Percentiles rank a stretch among this genome's conserved stretches.
Evolutionary conservation across 768 basidiomycete genomes (phyloP).

Genomic region (Phanerochaete carnosa): DNA sequence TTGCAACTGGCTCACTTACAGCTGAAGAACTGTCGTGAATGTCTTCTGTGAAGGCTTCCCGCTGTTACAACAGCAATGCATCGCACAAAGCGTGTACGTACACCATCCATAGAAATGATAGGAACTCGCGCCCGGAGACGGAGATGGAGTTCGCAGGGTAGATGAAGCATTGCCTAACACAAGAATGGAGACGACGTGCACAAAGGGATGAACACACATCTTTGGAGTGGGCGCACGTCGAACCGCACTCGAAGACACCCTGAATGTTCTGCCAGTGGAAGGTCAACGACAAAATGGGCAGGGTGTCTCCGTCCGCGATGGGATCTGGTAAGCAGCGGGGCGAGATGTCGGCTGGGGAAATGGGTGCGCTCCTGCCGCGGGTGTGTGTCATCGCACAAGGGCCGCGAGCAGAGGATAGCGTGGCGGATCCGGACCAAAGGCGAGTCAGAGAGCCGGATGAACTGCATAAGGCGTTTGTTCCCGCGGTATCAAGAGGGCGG

Average conservation of each 20-base stretch:
- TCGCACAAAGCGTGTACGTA: background rate
- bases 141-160: background rate
- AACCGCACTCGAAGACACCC: constrained; percentile 1
- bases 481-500: background rate
- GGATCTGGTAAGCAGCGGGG: background rate
- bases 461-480: background rate
- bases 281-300: background rate
- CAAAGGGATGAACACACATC: background rate
- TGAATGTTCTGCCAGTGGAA: background rate
- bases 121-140: background rate
- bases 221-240: background rate
- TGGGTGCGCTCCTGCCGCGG: background rate
- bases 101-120: background rate
- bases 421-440: background rate
- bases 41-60: background rate
- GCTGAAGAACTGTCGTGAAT: background rate
- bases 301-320: background rate
- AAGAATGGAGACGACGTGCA: background rate
- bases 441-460: background rate
- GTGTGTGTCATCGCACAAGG: background rate
- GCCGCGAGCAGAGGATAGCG: background rate
- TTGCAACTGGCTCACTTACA: background rate
- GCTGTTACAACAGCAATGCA: background rate
- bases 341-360: background rate
- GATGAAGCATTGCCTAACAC: background rate